These are phyloP conservation scores for Enteropsectra breve DNA, from an alignment of 371 early-diverging fungal genomes.

Conservation along the genomic window DNA sequence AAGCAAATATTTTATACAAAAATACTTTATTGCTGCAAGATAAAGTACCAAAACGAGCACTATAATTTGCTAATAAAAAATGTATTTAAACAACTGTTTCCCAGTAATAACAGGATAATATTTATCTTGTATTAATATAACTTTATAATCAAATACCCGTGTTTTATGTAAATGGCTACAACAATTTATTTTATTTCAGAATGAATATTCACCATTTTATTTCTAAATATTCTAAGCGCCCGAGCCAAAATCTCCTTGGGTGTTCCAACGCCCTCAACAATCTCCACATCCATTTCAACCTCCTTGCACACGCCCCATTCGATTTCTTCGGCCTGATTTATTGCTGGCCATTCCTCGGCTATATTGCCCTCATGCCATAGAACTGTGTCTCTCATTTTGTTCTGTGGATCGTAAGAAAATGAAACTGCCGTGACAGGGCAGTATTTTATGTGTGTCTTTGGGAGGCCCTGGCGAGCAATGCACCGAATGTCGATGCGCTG, in stretches of 20 bases:
- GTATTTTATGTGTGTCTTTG: conserved; percentile 90
- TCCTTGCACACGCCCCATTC: conserved; percentile 25
- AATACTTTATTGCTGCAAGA: too few species aligned
- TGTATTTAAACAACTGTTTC: too few species aligned
- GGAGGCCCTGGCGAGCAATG: conserved; percentile 77
- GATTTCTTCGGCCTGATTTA: conserved; percentile 33
- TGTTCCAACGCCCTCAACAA: conserved; percentile 50
- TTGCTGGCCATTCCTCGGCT: conserved; percentile 47
- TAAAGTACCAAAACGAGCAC: too few species aligned
- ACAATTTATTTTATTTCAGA: background rate
- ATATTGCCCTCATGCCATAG: conserved; percentile 79
- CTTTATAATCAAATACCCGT: background rate
- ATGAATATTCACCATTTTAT: conserved; percentile 36
- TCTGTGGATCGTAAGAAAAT: conserved; percentile 92
- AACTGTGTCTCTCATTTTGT: conserved; percentile 71
- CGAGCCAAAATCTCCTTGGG: conserved; percentile 48
- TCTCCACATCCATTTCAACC: conserved; percentile 56
- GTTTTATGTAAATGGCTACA: background rate
- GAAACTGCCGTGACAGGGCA: conserved; percentile 84
- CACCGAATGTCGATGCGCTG: conserved; percentile 78
- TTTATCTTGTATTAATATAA: too few species aligned
- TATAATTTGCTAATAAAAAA: too few species aligned
- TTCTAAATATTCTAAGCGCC: conserved; percentile 47
- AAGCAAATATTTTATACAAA: too few species aligned
- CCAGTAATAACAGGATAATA: too few species aligned